These are phyloP conservation scores for Lachnellula subtilissima DNA, from an alignment of 2,329 filamentous ascomycete species.

Conservation along the genomic window DNA sequence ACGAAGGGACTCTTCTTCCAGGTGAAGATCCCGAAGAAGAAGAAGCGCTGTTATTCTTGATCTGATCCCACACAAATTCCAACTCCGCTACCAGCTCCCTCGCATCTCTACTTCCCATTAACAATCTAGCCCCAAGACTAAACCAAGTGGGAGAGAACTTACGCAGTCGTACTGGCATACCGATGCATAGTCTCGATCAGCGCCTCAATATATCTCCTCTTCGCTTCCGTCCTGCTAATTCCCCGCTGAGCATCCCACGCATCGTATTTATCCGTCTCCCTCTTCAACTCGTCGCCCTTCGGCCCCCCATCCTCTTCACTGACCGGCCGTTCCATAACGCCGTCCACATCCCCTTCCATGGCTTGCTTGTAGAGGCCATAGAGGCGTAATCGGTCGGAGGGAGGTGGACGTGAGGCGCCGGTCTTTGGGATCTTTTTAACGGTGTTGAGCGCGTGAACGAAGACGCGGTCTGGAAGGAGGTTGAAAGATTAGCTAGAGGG, in stretches of 20 bases:
- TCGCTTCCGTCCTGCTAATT: constrained; percentile 83
- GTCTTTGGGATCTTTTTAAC: constrained; percentile 97
- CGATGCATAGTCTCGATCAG: constrained; percentile 95
- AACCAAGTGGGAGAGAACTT: constrained; percentile 31
- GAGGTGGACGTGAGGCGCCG: constrained; percentile 81
- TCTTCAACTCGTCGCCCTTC: constrained; percentile 40
- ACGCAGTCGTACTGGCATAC: constrained; percentile 80
- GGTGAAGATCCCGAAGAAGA: constrained; percentile 57
- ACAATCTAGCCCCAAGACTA: neutral
- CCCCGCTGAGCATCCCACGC: constrained; percentile 89
- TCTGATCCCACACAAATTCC: constrained; percentile 99
- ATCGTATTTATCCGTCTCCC: constrained; percentile 73
- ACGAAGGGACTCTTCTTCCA: constrained; percentile 34
- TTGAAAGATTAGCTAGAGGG: neutral
- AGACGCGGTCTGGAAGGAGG: constrained; percentile 73
- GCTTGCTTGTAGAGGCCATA: constrained; percentile 99
- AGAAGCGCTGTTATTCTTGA: constrained; percentile 76
- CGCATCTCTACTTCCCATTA: constrained; percentile 54
- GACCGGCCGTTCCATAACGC: constrained; percentile 81
- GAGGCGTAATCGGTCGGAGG: constrained; percentile 77
- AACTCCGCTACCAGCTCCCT: constrained; percentile 85
- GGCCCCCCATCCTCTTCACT: constrained; percentile 55
- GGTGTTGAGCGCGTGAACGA: constrained; percentile 97
- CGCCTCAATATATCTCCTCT: constrained; percentile 87
- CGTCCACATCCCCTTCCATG: constrained; percentile 96